Conservation (phyloP, 352 stramenopile species). For the Poterioochromonas sp. region DNA sequence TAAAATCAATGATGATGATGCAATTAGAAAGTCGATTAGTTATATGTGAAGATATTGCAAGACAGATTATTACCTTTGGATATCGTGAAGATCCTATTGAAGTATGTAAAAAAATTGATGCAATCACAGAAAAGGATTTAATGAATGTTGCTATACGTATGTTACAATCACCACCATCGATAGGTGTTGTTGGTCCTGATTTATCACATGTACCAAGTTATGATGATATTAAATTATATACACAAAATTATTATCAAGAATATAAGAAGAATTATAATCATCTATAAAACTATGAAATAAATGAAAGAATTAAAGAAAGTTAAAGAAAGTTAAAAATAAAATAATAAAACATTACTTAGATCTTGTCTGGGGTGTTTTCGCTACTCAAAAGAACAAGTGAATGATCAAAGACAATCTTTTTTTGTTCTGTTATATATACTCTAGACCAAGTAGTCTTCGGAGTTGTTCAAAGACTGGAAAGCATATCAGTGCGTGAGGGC, state of each 20-base stretch:
- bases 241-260: no score
- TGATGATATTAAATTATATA: no score
- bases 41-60: constrained; percentile 96
- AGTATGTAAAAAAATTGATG: constrained; percentile 56
- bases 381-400: no score
- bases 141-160: constrained; percentile 47
- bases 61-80: constrained; percentile 93
- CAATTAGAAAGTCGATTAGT: constrained; percentile 95
- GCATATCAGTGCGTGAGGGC: constrained; percentile 2
- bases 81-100: constrained; percentile 70
- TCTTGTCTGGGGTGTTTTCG: no score
- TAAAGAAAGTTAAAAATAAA: no score
- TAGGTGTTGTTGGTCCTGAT: constrained; percentile 52
- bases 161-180: constrained; percentile 45
- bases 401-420: no score
- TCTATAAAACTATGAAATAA: no score
- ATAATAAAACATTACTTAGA: no score
- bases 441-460: neutral
- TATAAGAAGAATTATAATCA: no score
- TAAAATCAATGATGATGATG: constrained; percentile 97
- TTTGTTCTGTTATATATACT: constrained; percentile 5
- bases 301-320: no score
- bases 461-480: constrained; percentile 20
- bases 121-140: constrained; percentile 55
- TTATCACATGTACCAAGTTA: constrained; percentile 46